phyloP scores from a whole-genome alignment of 176 grass and related monocot genomes.

The Aechmea fasciata region DNA sequence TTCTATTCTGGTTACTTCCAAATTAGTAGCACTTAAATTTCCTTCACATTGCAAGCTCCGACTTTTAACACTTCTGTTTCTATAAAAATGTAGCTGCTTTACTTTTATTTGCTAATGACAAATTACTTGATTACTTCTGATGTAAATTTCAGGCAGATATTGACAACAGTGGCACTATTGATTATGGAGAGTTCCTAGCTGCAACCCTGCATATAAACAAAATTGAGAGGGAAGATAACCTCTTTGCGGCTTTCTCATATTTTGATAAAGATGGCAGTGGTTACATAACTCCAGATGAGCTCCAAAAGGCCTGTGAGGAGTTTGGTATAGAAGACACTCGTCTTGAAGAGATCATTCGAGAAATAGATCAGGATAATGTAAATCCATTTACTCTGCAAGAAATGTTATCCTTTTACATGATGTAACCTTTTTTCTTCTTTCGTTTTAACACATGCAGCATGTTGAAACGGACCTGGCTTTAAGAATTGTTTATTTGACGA shows the following conservation, averaged over 20 bases:
- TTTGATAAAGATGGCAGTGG: constrained; percentile 94
- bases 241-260: constrained; percentile 84
- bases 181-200: constrained; percentile 90
- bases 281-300: constrained; percentile 86
- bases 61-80: no score
- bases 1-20: no score
- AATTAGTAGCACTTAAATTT: no score
- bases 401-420: background rate
- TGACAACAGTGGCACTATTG: constrained; percentile 87
- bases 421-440: background rate
- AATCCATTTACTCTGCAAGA: constrained; percentile 1
- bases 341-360: constrained; percentile 78
- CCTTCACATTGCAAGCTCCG: no score
- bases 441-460: no score
- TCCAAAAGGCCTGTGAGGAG: constrained; percentile 90
- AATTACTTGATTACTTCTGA: constrained; percentile 20
- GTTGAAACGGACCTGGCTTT: no score
- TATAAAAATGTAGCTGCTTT: background rate
- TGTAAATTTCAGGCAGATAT: constrained; percentile 69
- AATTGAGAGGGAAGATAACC: constrained; percentile 81
- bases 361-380: constrained; percentile 97
- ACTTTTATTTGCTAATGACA: background rate
- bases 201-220: constrained; percentile 95
- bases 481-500: no score
- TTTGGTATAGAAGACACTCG: constrained; percentile 74